Percentiles rank a stretch among this genome's conserved stretches.
Conservation (phyloP, 2,329 filamentous ascomycete genomes). For the Exophiala mesophila region DNA sequence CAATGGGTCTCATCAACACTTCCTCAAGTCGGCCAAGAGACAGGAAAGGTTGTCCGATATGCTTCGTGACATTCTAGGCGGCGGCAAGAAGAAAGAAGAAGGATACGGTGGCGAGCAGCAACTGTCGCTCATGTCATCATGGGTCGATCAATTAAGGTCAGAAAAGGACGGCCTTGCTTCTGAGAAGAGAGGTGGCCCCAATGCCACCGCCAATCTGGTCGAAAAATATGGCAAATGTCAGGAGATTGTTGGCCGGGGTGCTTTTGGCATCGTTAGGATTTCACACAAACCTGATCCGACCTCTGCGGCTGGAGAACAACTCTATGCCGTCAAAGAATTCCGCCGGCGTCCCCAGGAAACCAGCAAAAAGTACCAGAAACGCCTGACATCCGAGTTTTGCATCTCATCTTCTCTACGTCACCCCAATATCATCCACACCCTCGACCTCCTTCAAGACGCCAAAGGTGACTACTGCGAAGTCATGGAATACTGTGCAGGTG, state of each 20-base stretch:
- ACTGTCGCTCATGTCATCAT: constrained; percentile 86
- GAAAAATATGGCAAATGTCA: constrained; percentile 99
- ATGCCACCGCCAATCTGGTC: constrained; percentile 71
- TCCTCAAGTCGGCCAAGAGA: constrained; percentile 80
- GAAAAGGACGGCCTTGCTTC: constrained; percentile 72
- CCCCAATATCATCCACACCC: constrained; percentile 95
- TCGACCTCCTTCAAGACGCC: constrained; percentile 89
- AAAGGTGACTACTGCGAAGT: constrained; percentile 99
- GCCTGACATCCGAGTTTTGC: constrained; percentile 94
- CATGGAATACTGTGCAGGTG: constrained; percentile 98
- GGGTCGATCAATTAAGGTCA: constrained; percentile 88
- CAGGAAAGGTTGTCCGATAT: constrained; percentile 94
- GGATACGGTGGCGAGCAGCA: constrained; percentile 60
- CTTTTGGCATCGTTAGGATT: constrained; percentile 95
- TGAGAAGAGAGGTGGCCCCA: constrained; percentile 73
- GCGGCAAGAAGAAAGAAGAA: constrained; percentile 71
- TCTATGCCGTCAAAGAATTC: constrained; percentile 98
- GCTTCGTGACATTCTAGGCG: constrained; percentile 75
- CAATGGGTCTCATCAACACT: constrained; percentile 75
- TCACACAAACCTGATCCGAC: constrained; percentile 90
- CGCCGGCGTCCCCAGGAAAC: constrained; percentile 89
- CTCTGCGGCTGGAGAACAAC: constrained; percentile 70
- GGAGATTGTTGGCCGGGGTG: constrained; percentile 90
- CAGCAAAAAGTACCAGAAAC: constrained; percentile 95
- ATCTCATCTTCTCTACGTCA: constrained; percentile 95